Base-by-base conservation (phyloP, 352 stramenopile genomes). In the Sclerospora graminicola region DNA sequence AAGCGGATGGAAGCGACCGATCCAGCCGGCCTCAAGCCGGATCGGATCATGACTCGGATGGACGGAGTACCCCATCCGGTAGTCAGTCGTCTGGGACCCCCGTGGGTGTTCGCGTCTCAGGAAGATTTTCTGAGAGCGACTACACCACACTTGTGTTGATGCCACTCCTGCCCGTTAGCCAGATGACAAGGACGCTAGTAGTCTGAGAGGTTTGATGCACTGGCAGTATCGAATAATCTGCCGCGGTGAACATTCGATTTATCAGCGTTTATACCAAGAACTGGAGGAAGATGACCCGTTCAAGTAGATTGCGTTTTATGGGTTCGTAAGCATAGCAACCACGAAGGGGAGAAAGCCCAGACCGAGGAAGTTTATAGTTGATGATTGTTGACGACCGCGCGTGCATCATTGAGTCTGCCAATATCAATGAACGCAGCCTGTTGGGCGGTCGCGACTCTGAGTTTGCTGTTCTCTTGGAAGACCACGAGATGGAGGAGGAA, bases 361-460 rank as follows among this genome's bases (percentile, higher is more conserved):
- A 89, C 80, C 0, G 80, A 92, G 43, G 63, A 89, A 43, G 64
- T 93, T 1, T 93, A 93, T 50, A 76, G 58, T 54, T 94, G 45
- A 95, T 93, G 78, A 89, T 93, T 36, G 81, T 89, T 8, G 81
- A 93, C 52, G 81, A 93, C 34, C 62, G 74, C 24, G 56, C 46
- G 37, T 79, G 58, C 37, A 90, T 93, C 58, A 88, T 93, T 21
- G 81, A 78, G 8, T 87, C 72, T 2, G 81, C 81, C 20, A 93
- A 93, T 51, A 87, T 93, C 41, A 93, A 93, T 54, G 81, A 93
- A 44, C 75, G 81, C 43, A 89, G 76, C 49, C 82, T 90, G 78
- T 78, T 59, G 11, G 81, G 81, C 27, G 78, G 89, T 48, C 76
- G 81, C 33, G 81, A 93, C 49, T 93, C 81, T 19, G 81, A 93